Percentiles rank a stretch among this genome's conserved stretches.
Conservation (phyloP, 2,329 filamentous ascomycete genomes). For the Ceratocystis harringtonii region DNA sequence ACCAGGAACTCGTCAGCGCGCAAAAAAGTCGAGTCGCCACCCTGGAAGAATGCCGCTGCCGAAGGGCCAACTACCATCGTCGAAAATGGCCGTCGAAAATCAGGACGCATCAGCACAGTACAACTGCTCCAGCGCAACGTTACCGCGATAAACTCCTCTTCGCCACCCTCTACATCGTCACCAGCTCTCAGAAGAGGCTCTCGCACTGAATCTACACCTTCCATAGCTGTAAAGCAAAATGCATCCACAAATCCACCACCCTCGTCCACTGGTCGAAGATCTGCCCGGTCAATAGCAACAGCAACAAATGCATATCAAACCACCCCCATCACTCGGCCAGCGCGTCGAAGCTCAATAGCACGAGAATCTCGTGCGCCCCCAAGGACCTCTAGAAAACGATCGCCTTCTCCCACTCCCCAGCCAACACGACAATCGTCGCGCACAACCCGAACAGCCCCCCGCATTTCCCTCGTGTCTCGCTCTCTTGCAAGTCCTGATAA, state of each 20-base stretch:
- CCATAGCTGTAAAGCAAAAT: neutral
- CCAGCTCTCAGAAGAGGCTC: neutral
- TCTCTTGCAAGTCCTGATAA: neutral
- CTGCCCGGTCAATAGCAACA: neutral
- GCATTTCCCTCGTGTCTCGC: neutral
- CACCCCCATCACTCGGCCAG: neutral
- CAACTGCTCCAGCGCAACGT: constrained; percentile 5
- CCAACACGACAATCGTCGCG: constrained; percentile 26
- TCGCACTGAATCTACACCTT: neutral
- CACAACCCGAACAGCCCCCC: constrained; percentile 25
- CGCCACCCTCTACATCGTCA: neutral
- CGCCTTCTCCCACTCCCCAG: constrained; percentile 21
- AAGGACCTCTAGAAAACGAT: constrained; percentile 21
- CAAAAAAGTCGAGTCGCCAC: constrained; percentile 54
- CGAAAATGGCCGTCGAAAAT: constrained; percentile 54
- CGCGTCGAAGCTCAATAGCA: constrained; percentile 2
- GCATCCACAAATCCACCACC: neutral
- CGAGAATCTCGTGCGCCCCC: constrained; percentile 3
- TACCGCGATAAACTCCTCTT: neutral
- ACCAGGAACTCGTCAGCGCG: constrained; percentile 26
- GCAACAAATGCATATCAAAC: neutral
- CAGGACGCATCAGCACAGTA: constrained; percentile 45
- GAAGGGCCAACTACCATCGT: constrained; percentile 80
- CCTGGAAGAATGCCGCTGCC: constrained; percentile 76
- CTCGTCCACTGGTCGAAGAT: neutral